These are phyloP conservation scores for Aspergillus sp. DNA, from an alignment of 2,329 filamentous ascomycete species.

Conservation along the genomic window DNA sequence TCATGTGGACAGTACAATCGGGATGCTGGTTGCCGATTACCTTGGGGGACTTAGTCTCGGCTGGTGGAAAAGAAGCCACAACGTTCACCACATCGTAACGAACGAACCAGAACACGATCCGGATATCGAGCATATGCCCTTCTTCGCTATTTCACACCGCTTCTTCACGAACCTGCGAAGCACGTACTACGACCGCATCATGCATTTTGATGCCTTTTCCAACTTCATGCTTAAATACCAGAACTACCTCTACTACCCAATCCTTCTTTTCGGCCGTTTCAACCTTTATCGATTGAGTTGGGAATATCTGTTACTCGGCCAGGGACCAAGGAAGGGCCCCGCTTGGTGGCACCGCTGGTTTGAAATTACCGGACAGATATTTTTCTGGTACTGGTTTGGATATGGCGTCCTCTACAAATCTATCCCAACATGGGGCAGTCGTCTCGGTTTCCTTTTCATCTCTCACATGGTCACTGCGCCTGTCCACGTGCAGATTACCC, in stretches of 20 bases:
- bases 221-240: conserved; percentile 71
- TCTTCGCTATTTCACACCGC: conserved; percentile 83
- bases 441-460: conserved; percentile 73
- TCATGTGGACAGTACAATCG: conserved; percentile 77
- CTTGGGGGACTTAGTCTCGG: conserved; percentile 85
- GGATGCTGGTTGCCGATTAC: conserved; percentile 87
- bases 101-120: conserved; percentile 95
- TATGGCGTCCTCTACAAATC: conserved; percentile 75
- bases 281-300: conserved; percentile 83
- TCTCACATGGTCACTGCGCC: conserved; percentile 80
- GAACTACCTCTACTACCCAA: conserved; percentile 77
- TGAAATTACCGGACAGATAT: conserved; percentile 72
- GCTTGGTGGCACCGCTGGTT: conserved; percentile 82
- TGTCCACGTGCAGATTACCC: conserved; percentile 84
- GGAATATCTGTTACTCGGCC: conserved; percentile 69
- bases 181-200: conserved; percentile 79
- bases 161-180: conserved; percentile 72
- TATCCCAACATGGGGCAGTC: conserved; percentile 67
- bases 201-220: conserved; percentile 75
- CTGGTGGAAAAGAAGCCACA: conserved; percentile 98
- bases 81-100: conserved; percentile 94
- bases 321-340: conserved; percentile 71
- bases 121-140: conserved; percentile 87
- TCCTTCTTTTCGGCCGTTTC: conserved; percentile 79
- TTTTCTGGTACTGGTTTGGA: conserved; percentile 87